phyloP scores from a whole-genome alignment of 202 grass and related monocot genomes.

The Bolboschoenoplectus hybrid region DNA sequence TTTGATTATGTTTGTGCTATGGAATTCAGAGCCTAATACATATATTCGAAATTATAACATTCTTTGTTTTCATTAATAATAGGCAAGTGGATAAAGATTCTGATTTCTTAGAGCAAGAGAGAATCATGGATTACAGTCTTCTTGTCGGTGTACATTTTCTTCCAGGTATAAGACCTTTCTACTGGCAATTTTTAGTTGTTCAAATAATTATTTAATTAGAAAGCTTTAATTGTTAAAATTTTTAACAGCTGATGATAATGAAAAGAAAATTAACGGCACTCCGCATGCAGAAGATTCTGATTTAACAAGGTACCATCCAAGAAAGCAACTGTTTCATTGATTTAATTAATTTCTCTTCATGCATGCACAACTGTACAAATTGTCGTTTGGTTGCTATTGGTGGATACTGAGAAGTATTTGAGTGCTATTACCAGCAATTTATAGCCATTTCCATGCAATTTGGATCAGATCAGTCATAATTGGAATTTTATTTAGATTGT shows the following conservation, averaged over 20 bases:
- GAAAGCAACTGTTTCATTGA: not conserved
- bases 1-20: not conserved
- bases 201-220: not conserved
- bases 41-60: not conserved
- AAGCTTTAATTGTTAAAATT: not conserved
- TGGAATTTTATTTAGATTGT: not conserved
- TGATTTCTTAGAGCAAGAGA: slow-evolving; percentile 76
- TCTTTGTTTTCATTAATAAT: slow-evolving; percentile 27
- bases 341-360: not conserved
- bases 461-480: not conserved
- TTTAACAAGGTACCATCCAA: slow-evolving; percentile 16
- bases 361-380: not conserved
- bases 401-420: not conserved
- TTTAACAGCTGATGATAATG: slow-evolving; percentile 12
- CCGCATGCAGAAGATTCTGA: slow-evolving; percentile 30
- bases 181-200: slow-evolving; percentile 29
- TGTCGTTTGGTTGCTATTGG: not conserved
- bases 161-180: slow-evolving; percentile 49
- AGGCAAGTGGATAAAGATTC: slow-evolving; percentile 96
- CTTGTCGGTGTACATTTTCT: slow-evolving; percentile 87
- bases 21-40: not conserved
- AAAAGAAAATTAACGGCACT: slow-evolving; percentile 20
- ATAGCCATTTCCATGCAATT: not conserved
- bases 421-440: not conserved
- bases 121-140: slow-evolving; percentile 99